Conservation (phyloP, 2,329 filamentous ascomycete species). For the Colletotrichum sublineola region DNA sequence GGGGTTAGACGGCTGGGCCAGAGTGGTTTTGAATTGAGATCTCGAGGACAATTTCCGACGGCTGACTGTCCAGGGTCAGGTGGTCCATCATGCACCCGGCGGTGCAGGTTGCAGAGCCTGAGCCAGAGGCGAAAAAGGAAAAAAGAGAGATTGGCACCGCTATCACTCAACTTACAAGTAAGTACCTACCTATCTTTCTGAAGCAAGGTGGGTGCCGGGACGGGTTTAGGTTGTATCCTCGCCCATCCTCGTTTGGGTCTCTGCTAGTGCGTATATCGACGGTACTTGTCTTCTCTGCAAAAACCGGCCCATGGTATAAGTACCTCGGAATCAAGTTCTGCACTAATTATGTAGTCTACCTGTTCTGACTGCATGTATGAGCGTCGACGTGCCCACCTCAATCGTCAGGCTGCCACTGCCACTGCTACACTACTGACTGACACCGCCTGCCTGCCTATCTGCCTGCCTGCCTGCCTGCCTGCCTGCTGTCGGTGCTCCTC, state of each 20-base stretch:
- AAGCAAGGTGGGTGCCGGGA: slow-evolving; percentile 36
- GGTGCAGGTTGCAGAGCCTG: slow-evolving; percentile 3
- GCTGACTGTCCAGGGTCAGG: slow-evolving; percentile 27
- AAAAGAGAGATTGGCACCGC: slow-evolving; percentile 11
- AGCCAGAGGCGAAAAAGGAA: background rate
- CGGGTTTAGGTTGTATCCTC: slow-evolving; percentile 24
- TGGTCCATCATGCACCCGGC: slow-evolving; percentile 9
- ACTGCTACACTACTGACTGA: slow-evolving; percentile 23
- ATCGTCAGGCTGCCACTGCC: slow-evolving; percentile 36
- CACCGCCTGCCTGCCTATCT: slow-evolving; percentile 3
- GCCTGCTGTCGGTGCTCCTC: slow-evolving; percentile 23
- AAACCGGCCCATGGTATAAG: background rate
- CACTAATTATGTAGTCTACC: slow-evolving; percentile 5
- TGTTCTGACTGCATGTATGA: slow-evolving; percentile 2
- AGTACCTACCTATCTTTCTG: slow-evolving; percentile 31
- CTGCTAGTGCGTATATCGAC: slow-evolving; percentile 5
- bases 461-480: background rate
- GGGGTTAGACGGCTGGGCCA: slow-evolving; percentile 2
- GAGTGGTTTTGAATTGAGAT: slow-evolving; percentile 26
- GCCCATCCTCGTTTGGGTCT: slow-evolving; percentile 8
- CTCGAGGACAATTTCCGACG: slow-evolving; percentile 18
- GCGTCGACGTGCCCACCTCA: slow-evolving; percentile 10
- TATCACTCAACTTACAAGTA: slow-evolving; percentile 18
- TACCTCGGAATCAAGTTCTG: slow-evolving; percentile 24
- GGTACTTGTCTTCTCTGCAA: slow-evolving; percentile 8